Percentiles rank a stretch among this genome's conserved stretches.
Conservation (phyloP, 129 eudicot species). For the Pittosporum tobira region DNA sequence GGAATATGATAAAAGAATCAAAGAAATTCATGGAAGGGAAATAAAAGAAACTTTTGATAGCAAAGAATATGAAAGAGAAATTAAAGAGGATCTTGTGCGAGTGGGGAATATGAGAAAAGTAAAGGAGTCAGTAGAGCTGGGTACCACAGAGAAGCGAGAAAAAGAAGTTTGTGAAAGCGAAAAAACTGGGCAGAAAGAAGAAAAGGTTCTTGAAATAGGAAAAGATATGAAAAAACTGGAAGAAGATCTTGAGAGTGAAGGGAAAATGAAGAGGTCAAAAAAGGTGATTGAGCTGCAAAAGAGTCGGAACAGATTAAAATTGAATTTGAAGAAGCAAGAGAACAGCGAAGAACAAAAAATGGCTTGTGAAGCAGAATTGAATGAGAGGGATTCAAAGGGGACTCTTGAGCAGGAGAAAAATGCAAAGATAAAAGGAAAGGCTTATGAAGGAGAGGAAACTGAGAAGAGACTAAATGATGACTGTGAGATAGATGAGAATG, state of each 20-base stretch:
- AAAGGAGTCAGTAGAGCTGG: slow-evolving; percentile 23
- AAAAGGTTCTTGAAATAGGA: slow-evolving; percentile 29
- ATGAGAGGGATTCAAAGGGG: slow-evolving; percentile 10
- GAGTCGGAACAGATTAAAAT: slow-evolving; percentile 10
- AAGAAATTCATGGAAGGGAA: slow-evolving; percentile 26
- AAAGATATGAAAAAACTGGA: slow-evolving; percentile 14
- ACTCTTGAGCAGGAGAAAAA: slow-evolving; percentile 15
- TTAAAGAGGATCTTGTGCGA: slow-evolving; percentile 25
- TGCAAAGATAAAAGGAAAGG: slow-evolving; percentile 8
- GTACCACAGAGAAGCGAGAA: slow-evolving; percentile 28
- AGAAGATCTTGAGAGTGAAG: slow-evolving; percentile 21
- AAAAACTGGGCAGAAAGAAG: slow-evolving; percentile 11
- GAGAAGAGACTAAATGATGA: slow-evolving; percentile 20
- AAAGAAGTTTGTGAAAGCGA: slow-evolving; percentile 25
- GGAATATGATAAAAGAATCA: slow-evolving; percentile 19
- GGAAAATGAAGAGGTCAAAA: slow-evolving; percentile 10
- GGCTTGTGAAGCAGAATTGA: slow-evolving; percentile 10
- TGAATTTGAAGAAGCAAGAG: slow-evolving; percentile 25
- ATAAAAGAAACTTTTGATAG: slow-evolving; percentile 18
- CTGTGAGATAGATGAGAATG: slow-evolving; percentile 8
- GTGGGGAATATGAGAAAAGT: slow-evolving; percentile 21
- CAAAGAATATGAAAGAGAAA: slow-evolving; percentile 28
- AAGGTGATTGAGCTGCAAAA: slow-evolving; percentile 18
- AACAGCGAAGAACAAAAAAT: slow-evolving; percentile 12
- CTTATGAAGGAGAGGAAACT: slow-evolving; percentile 14